A percentile compares a stretch with the other conserved stretches of the same genome.
These are phyloP conservation scores for Eucalyptus erythrocorys DNA, from an alignment of 345 rosid genomes.

Conservation along the genomic window DNA sequence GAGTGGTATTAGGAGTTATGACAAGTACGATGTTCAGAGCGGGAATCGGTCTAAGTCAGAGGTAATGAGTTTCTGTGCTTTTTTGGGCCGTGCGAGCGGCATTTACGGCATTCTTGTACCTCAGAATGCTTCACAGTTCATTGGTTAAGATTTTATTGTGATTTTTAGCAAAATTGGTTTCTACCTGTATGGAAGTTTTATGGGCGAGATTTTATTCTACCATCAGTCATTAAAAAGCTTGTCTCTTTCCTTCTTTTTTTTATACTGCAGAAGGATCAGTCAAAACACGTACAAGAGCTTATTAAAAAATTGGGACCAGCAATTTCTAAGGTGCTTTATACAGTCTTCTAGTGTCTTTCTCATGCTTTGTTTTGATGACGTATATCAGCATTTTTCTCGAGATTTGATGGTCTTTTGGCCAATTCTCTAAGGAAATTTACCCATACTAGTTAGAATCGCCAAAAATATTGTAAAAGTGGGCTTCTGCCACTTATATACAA, in stretches of 20 bases:
- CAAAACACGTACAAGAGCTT: slow-evolving; percentile 31
- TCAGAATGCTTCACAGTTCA: not conserved
- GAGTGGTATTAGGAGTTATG: slow-evolving; percentile 9
- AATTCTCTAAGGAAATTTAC: not conserved
- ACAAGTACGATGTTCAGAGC: not conserved
- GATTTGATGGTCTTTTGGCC: not conserved
- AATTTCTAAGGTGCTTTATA: slow-evolving; percentile 38
- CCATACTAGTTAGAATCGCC: not conserved
- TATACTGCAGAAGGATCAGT: slow-evolving; percentile 31
- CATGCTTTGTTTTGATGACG: not conserved
- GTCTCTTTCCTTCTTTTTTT: not conserved
- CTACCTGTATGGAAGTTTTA: not conserved
- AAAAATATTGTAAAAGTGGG: not conserved
- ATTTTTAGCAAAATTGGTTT: not conserved
- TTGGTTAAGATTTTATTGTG: not conserved
- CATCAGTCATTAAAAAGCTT: not conserved
- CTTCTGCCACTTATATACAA: not conserved
- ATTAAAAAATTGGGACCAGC: slow-evolving; percentile 31
- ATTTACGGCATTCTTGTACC: not conserved
- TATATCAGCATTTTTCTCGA: not conserved
- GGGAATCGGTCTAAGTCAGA: not conserved
- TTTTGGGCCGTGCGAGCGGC: not conserved
- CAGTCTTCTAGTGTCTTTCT: not conserved
- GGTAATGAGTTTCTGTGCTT: not conserved
- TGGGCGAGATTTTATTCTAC: not conserved